Percentiles rank a stretch among this genome's conserved stretches.
Evolutionary conservation across 2,329 filamentous ascomycete species (phyloP).

Genomic region (Cryphonectria carpinicola): DNA sequence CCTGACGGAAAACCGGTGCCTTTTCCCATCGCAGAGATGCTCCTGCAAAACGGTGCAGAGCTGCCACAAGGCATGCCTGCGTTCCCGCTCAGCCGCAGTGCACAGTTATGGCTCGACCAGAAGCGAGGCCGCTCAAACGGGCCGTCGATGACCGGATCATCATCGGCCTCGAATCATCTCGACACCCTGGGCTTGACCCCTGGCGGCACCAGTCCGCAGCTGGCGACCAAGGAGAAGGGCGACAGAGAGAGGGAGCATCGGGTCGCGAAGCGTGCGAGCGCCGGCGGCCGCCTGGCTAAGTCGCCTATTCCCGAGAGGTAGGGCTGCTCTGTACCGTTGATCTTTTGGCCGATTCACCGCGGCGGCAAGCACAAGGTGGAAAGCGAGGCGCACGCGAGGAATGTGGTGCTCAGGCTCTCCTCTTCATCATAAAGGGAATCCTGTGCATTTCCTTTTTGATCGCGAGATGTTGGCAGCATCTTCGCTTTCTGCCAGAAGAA

Average conservation of each 20-base stretch:
- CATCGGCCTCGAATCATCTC: slow-evolving; percentile 38
- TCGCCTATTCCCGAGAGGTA: slow-evolving; percentile 66
- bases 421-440: slow-evolving; percentile 22
- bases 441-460: neutral
- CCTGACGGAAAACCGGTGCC: slow-evolving; percentile 59
- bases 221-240: slow-evolving; percentile 47
- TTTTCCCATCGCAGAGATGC: slow-evolving; percentile 87
- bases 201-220: slow-evolving; percentile 39
- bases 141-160: slow-evolving; percentile 32
- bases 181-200: slow-evolving; percentile 69
- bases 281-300: slow-evolving; percentile 72
- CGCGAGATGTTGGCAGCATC: neutral
- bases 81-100: slow-evolving; percentile 80
- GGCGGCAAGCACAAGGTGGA: slow-evolving; percentile 17
- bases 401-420: slow-evolving; percentile 22
- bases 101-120: slow-evolving; percentile 83
- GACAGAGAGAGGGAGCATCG: slow-evolving; percentile 68
- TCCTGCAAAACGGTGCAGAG: slow-evolving; percentile 92
- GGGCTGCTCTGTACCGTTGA: slow-evolving; percentile 40
- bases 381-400: slow-evolving; percentile 23
- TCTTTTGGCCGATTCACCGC: slow-evolving; percentile 28
- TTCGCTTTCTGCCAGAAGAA: neutral
- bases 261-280: slow-evolving; percentile 79
- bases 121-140: slow-evolving; percentile 58
- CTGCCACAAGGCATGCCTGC: slow-evolving; percentile 76